Base-by-base conservation (phyloP, 306 rosid species). In the Medicago lupulina region DNA sequence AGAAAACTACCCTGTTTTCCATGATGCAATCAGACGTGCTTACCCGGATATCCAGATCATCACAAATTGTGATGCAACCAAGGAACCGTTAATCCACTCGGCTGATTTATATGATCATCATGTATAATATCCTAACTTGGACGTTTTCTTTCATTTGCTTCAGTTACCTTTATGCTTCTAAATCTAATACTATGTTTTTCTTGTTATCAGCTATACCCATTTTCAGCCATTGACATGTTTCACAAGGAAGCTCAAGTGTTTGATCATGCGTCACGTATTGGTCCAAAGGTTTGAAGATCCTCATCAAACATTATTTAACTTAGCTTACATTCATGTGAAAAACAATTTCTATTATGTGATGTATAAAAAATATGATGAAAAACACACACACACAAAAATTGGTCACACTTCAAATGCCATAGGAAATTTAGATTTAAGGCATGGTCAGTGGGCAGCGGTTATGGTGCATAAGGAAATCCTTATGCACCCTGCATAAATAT, bases 51-150 rank as follows among this genome's bases (percentile, higher is more conserved):
- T 90, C 28, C 76, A 85, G 75, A 87, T 90, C 0, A 93, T 93
- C 63, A 78, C 96, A 47, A 93, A 93, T 77, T 93, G 98, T 13
- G 98, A 93, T 69, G 96, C 83, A 21, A 83, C 96, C 69, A 51
- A 81, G 43, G 28, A 4, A 39, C 75, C 41, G 9, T 79, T 93
- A 86, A 80, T 85, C 73, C 96, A 90, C 78, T 90, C 95, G 0
- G 95, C 95, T 51, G 95, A 93, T 67, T 65, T 87, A 25, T 93
- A 87, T 78, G 98, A 93, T 80, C 89, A 67, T 47, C 98, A 93
- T 82, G 98, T 93, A 89, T 18, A 44, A 13, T 78, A 6, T 4
- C 15, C 43, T 21, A 58, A 43, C 73, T 51, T 2, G 88, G 68
- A 18, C 62, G 23, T n/a, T 73, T 39, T 15, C 62, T 78, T 74